Base-by-base conservation (phyloP, 192 early-diverging fungal genomes). In the Umbelopsis isabellina region DNA sequence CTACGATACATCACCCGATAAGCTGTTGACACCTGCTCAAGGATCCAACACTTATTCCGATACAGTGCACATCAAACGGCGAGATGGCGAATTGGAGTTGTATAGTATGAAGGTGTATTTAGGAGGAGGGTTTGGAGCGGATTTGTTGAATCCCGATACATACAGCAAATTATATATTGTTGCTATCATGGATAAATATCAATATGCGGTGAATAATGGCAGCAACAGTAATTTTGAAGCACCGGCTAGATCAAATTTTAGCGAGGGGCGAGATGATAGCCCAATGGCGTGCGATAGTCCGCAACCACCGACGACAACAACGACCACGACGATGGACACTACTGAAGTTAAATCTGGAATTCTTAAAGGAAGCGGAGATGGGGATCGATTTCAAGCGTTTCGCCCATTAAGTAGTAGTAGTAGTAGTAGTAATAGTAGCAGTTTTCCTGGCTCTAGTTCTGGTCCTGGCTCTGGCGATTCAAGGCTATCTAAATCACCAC, bases 111-210 rank as follows among this genome's bases (percentile, higher is more conserved):
- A 74, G 13, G 79, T 83, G 67, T 84, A 85, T 74, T 61, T 89
- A n/a, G 87, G 87, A 30, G 87, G 87, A 65, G 87, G 86, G 16
- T 64, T 89, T 16, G 86, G 86, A 46, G 85, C 83, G 2, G 80
- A 89, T 52, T 69, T 88, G 10, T 52, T 67, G 22, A 61, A 77
- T 12, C 76, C 78, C 11, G 72, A 74, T 15, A 86, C 75, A 45
- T 76, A 79, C 25, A 71, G 78, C 30, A 80, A 84, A 61, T 74
- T 84, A 5, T 88, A 88, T 61, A 71, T 88, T 53, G 86, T 86
- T 13, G 82, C 77, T 37, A 69, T 76, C 27, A 80, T 84, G 61
- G 35, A 37, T 44, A 78, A 68, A 51, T 68, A 73, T 41, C 47
- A 70, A 2, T 73, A 76, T 22, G 52, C 70, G 44, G 65, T 73